These are phyloP conservation scores for Neonectria punicea DNA, from an alignment of 2,329 filamentous ascomycete species.

Conservation along the genomic window DNA sequence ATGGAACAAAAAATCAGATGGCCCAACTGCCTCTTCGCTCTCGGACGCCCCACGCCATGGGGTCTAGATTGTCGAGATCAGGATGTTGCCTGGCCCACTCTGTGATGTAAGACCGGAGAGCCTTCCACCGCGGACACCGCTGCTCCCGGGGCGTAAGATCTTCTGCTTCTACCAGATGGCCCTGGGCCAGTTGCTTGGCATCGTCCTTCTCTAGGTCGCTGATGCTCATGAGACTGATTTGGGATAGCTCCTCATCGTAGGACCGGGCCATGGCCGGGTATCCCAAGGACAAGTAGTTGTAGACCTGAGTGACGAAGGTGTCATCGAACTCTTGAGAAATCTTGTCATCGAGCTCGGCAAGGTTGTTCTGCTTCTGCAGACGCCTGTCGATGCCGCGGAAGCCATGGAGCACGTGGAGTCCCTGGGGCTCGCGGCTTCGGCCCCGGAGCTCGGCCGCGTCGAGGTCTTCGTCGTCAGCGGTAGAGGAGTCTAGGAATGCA, in stretches of 20 bases:
- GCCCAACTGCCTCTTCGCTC: slow-evolving; percentile 79
- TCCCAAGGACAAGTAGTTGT: slow-evolving; percentile 94
- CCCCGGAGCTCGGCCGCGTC: slow-evolving; percentile 40
- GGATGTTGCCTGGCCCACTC: slow-evolving; percentile 94
- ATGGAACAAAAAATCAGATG: slow-evolving; percentile 54
- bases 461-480: slow-evolving; percentile 26
- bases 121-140: slow-evolving; percentile 81
- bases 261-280: slow-evolving; percentile 86
- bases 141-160: slow-evolving; percentile 56
- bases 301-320: slow-evolving; percentile 91
- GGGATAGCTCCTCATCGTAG: slow-evolving; percentile 86
- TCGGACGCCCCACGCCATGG: slow-evolving; percentile 74
- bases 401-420: slow-evolving; percentile 61
- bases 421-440: slow-evolving; percentile 51
- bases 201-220: slow-evolving; percentile 79
- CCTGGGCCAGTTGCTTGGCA: slow-evolving; percentile 67
- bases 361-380: slow-evolving; percentile 60
- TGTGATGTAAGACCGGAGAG: slow-evolving; percentile 82
- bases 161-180: slow-evolving; percentile 75
- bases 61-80: slow-evolving; percentile 69
- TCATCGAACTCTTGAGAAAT: slow-evolving; percentile 79
- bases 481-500: slow-evolving; percentile 39
- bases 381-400: slow-evolving; percentile 63
- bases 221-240: slow-evolving; percentile 78
- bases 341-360: slow-evolving; percentile 62